Evolutionary conservation across 225 moss, liverwort and hornwort species (phyloP), one percentile per base, ranked within the genome.

Genomic region (Antitrichia curtipendula): DNA sequence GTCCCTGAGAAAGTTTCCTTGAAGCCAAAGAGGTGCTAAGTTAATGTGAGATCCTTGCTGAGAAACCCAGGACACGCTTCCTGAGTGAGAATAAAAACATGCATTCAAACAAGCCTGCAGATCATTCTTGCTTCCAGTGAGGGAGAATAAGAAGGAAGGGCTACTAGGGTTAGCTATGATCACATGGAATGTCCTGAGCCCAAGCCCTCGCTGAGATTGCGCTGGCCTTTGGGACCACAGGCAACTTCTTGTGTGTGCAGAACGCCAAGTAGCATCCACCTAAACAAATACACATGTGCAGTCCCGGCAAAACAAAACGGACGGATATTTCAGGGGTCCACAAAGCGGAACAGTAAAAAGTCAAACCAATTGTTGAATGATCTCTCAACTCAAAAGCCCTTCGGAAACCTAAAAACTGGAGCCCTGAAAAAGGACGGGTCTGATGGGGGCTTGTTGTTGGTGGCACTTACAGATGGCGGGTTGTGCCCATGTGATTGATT

Each of bases 121-220:
- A 88, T 79, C 81, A 84, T 75, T 53, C 89, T 68, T 81, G 75
- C 64, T 78, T 74, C 59, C 60, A 52, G 60, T 59, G 65, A 83
- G 18, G 52, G 31, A 66, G 71, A 80, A 80, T 78, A 64, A 69
- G 32, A 32, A 16, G 36, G 36, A 21, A 41, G 63, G 63, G 53
- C 65, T 65, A 54, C n/a, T n/a, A 8, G 64, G 53, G 54, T 64
- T 47, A 38, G 82, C 50, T 60, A 50, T 41, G 65, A 89, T 89
- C 91, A 86, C 87, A 87, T 91, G 86, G 86, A 88, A 86, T 73
- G 86, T 83, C 88, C 88, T 83, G 80, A 88, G 86, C 77, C 32
- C 14, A 80, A 66, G 56, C 54, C 43, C 38, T 18, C 43, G 53
- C 73, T 38, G 52, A 82, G 52, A 74, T 32, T 62, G 79, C 57